phyloP scores from a whole-genome alignment of 805 yeast genomes.

The Metschnikowia vanudenii region DNA sequence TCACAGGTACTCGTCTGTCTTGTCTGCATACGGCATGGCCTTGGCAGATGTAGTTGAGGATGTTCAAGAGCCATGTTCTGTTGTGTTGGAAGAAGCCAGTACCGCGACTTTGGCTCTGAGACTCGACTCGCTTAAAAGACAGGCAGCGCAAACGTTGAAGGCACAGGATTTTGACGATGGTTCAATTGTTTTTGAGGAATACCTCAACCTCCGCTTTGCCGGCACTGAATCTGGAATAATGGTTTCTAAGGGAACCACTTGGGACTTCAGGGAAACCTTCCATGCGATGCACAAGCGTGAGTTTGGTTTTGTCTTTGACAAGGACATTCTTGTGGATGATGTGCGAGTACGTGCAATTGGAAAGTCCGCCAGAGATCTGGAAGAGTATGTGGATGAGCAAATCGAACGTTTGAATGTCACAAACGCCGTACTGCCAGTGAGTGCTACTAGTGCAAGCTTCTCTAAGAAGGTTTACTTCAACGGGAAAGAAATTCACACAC shows the following conservation, averaged over 20 bases:
- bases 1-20: slow-evolving; percentile 21
- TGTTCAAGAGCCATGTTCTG: slow-evolving; percentile 18
- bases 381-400: slow-evolving; percentile 17
- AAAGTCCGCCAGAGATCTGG: slow-evolving; percentile 8
- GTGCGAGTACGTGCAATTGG: slow-evolving; percentile 22
- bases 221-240: slow-evolving; percentile 21
- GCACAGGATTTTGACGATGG: slow-evolving; percentile 15
- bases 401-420: slow-evolving; percentile 6
- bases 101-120: slow-evolving; percentile 2
- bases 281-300: slow-evolving; percentile 17
- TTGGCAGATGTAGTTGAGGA: slow-evolving; percentile 24
- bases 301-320: slow-evolving; percentile 20
- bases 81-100: slow-evolving; percentile 2
- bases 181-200: slow-evolving; percentile 16
- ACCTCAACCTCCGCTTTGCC: slow-evolving; percentile 18
- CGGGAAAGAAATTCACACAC: slow-evolving; percentile 7
- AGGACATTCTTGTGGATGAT: slow-evolving; percentile 22
- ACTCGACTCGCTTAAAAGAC: slow-evolving; percentile 5
- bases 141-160: slow-evolving; percentile 10
- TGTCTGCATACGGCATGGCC: slow-evolving; percentile 23
- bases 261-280: slow-evolving; percentile 18
- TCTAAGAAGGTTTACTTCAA: slow-evolving; percentile 16
- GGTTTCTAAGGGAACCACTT: slow-evolving; percentile 16
- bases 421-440: slow-evolving; percentile 2
- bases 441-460: slow-evolving; percentile 4